phyloP scores from a whole-genome alignment of 345 rosid genomes.

The Moricandia moricandioides region DNA sequence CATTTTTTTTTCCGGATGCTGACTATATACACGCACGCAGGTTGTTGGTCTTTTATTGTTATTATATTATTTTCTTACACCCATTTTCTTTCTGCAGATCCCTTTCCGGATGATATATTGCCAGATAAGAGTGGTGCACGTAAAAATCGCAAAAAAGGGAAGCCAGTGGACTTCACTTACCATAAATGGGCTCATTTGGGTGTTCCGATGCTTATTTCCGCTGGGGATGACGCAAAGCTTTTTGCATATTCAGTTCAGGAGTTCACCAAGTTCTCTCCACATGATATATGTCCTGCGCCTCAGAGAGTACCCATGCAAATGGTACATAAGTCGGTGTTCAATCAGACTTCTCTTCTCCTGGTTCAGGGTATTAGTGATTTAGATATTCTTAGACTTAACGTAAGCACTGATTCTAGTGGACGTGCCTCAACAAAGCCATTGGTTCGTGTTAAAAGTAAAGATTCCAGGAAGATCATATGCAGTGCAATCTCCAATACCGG shows the following conservation, averaged over 20 bases:
- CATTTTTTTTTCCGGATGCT: background rate
- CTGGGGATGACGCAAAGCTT: conserved; percentile 94
- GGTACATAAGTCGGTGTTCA: conserved; percentile 56
- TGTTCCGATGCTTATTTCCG: conserved; percentile 96
- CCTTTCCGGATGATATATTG: conserved; percentile 33
- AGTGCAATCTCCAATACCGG: conserved; percentile 79
- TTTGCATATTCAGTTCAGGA: conserved; percentile 80
- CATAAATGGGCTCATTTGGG: conserved; percentile 80
- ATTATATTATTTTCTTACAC: conserved; percentile 2
- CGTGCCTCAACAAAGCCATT: conserved; percentile 56
- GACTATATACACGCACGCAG: background rate
- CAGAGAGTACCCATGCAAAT: conserved; percentile 82
- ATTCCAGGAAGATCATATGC: conserved; percentile 72
- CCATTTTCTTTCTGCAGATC: conserved; percentile 44
- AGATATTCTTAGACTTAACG: conserved; percentile 62
- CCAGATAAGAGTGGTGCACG: conserved; percentile 26
- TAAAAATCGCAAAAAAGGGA: conserved; percentile 46
- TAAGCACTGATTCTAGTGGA: conserved; percentile 43
- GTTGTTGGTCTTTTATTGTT: background rate
- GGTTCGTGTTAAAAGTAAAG: conserved; percentile 75
- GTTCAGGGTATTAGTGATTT: conserved; percentile 62
- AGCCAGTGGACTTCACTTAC: conserved; percentile 66
- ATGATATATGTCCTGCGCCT: conserved; percentile 94
- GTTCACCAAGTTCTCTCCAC: conserved; percentile 85
- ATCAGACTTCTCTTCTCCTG: conserved; percentile 62